Evolutionary conservation across 495 filamentous ascomycete species (phyloP).

Genomic region (Cudoniella acicularis): DNA sequence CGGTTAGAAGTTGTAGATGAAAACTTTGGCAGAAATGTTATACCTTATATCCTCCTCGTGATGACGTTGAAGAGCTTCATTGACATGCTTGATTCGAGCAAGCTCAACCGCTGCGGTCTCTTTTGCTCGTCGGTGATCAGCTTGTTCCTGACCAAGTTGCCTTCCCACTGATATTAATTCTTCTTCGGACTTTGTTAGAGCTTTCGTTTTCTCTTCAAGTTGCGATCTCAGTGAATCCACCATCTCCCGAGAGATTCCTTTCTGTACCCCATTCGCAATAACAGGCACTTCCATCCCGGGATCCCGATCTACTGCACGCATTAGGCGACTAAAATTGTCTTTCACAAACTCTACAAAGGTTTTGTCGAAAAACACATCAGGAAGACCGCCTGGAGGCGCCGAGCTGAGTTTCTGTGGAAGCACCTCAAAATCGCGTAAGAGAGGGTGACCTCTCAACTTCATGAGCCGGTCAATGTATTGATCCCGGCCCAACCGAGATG

Average conservation of each 20-base stretch:
- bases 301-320: slow-evolving; percentile 86
- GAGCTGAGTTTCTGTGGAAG: slow-evolving; percentile 62
- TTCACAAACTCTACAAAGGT: slow-evolving; percentile 93
- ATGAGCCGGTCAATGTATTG: slow-evolving; percentile 84
- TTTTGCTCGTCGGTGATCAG: slow-evolving; percentile 68
- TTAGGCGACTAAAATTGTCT: slow-evolving; percentile 85
- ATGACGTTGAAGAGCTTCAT: slow-evolving; percentile 65
- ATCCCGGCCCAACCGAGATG: slow-evolving; percentile 76
- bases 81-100: slow-evolving; percentile 60
- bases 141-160: slow-evolving; percentile 72
- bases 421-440: slow-evolving; percentile 89
- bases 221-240: slow-evolving; percentile 79
- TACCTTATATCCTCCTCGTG: slow-evolving; percentile 50
- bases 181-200: slow-evolving; percentile 63
- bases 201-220: slow-evolving; percentile 66
- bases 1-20: slow-evolving; percentile 4
- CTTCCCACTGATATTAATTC: slow-evolving; percentile 63
- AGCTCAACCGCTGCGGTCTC: slow-evolving; percentile 64
- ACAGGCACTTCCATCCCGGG: slow-evolving; percentile 81
- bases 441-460: slow-evolving; percentile 71
- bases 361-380: slow-evolving; percentile 81
- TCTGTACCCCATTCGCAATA: slow-evolving; percentile 71
- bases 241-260: slow-evolving; percentile 77
- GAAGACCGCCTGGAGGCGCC: slow-evolving; percentile 56
- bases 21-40: not conserved